Percentiles rank a stretch among this genome's conserved stretches.
These are phyloP conservation scores for Mucor irregularis DNA, from an alignment of 371 early-diverging fungal genomes.

Conservation along the genomic window DNA sequence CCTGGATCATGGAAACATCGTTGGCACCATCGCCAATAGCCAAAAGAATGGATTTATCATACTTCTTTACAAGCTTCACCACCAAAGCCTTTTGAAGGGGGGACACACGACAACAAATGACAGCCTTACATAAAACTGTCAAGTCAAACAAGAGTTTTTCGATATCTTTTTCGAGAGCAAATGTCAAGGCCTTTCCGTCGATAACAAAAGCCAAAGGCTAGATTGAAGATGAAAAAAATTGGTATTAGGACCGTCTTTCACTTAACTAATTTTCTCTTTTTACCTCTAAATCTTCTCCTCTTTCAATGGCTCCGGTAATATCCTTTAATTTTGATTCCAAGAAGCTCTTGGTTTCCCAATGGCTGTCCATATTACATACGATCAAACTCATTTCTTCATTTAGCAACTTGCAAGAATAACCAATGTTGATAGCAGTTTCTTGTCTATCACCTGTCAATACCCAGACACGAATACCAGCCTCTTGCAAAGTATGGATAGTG, in stretches of 20 bases:
- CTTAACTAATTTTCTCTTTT: too few species aligned
- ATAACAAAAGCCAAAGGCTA: constrained; percentile 71
- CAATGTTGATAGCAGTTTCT: constrained; percentile 94
- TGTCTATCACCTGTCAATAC: constrained; percentile 94
- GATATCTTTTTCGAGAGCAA: constrained; percentile 71
- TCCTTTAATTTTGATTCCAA: constrained; percentile 74
- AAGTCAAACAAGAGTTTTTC: constrained; percentile 75
- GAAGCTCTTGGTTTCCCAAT: constrained; percentile 78
- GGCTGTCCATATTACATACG: constrained; percentile 79
- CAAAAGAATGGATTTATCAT: constrained; percentile 72
- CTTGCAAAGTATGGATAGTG: constrained; percentile 93
- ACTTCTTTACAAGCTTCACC: constrained; percentile 85
- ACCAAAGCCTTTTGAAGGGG: constrained; percentile 95
- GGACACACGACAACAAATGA: constrained; percentile 92
- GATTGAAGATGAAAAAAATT: not conserved
- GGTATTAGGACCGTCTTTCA: not conserved
- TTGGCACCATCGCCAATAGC: constrained; percentile 99
- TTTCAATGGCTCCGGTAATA: constrained; percentile 56
- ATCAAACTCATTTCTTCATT: constrained; percentile 85
- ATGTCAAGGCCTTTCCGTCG: constrained; percentile 70
- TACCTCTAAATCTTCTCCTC: constrained; percentile 64
- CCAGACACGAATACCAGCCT: constrained; percentile 97
- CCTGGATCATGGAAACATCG: constrained; percentile 98
- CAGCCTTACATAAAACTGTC: constrained; percentile 80
- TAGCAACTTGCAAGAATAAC: constrained; percentile 86